Conservation (phyloP, 148 eudicot species). For the Diospyros kaki region DNA sequence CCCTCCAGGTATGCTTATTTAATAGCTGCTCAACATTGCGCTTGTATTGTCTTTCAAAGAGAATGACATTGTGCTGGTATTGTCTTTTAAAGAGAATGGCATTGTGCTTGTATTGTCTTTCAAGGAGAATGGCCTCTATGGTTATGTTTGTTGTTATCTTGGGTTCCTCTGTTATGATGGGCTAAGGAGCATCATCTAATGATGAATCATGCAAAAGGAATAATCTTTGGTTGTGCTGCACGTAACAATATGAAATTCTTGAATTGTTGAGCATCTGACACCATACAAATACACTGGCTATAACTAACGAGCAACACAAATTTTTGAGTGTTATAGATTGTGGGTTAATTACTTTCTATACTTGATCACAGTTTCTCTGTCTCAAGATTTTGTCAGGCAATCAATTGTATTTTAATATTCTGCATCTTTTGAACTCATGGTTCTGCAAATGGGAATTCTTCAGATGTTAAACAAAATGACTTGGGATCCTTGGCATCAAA, state of each 20-base stretch:
- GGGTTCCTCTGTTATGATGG: neutral
- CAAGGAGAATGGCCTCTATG: neutral
- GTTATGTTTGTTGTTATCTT: neutral
- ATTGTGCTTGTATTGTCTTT: no score
- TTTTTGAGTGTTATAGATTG: neutral
- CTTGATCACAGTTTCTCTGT: neutral
- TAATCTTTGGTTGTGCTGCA: neutral
- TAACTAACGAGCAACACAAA: neutral
- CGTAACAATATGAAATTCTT: neutral
- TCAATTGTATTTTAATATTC: neutral
- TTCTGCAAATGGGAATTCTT: neutral
- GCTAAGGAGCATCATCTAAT: neutral
- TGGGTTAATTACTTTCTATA: neutral
- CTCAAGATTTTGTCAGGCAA: neutral
- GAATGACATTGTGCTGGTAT: no score
- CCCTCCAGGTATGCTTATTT: conserved; percentile 10
- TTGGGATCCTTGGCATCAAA: neutral
- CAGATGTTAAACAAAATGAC: neutral
- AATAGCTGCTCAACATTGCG: no score
- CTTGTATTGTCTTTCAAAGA: no score
- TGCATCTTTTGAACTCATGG: neutral
- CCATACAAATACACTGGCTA: neutral
- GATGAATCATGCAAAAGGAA: neutral
- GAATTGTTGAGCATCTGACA: neutral
- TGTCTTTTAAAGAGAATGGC: no score